Percentiles rank a stretch among this genome's conserved stretches.
These are phyloP conservation scores for Backusella parvicylindrica DNA, from an alignment of 192 early-diverging fungal genomes.

Conservation along the genomic window DNA sequence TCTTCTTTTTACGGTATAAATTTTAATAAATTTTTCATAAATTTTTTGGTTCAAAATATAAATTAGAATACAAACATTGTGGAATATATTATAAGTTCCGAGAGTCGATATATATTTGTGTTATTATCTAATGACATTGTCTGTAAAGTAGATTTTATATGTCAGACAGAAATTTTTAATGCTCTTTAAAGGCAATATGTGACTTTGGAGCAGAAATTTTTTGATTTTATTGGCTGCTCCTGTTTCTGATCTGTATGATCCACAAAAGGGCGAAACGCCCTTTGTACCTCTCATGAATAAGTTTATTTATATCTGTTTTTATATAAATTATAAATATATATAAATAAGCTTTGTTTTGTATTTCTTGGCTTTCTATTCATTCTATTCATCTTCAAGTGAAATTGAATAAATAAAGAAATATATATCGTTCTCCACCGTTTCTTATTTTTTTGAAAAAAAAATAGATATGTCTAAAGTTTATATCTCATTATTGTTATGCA, in stretches of 20 bases:
- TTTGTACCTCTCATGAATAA: background rate
- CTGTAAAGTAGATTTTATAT: background rate
- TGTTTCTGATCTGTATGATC: background rate
- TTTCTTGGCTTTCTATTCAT: background rate
- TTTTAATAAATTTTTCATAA: background rate
- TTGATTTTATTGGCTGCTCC: background rate
- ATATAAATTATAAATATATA: background rate
- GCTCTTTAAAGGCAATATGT: background rate
- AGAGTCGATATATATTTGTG: background rate
- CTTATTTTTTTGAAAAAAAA: background rate
- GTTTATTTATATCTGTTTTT: background rate
- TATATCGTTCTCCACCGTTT: background rate
- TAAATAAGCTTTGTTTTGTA: background rate
- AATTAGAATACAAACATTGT: background rate
- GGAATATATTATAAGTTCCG: background rate
- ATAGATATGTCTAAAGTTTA: background rate
- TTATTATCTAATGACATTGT: background rate
- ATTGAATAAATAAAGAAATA: conserved; percentile 1
- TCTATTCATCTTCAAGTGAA: background rate
- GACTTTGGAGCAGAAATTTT: background rate
- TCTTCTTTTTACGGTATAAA: background rate
- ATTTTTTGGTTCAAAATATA: background rate
- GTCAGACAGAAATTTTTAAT: conserved; percentile 4
- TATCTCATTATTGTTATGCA: background rate
- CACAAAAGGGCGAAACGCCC: background rate